phyloP scores from a whole-genome alignment of 441 rosid genomes.

The Populus hybrid region DNA sequence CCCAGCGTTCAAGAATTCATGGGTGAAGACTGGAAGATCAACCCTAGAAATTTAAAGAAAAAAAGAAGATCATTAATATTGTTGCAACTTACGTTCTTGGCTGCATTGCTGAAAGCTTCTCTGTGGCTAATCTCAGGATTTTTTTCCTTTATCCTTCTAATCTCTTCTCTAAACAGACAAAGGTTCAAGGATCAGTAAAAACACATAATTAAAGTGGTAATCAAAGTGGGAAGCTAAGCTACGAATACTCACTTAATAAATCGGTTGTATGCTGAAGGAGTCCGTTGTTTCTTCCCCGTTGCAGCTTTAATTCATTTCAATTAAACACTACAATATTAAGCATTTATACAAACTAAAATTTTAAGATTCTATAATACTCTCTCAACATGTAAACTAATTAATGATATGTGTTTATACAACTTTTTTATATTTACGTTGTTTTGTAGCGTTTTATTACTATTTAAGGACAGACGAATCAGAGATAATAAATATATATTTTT shows the following conservation, averaged over 20 bases:
- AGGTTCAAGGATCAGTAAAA: background rate
- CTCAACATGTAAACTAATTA: too few species aligned
- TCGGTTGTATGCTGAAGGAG: constrained; percentile 21
- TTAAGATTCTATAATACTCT: background rate
- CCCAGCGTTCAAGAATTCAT: background rate
- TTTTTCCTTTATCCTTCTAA: constrained; percentile 48
- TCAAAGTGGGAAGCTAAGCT: background rate
- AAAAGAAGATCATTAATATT: too few species aligned
- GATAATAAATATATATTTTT: too few species aligned
- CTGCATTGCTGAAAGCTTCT: constrained; percentile 55
- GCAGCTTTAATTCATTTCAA: constrained; percentile 7
- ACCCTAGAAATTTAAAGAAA: too few species aligned
- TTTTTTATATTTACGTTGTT: too few species aligned
- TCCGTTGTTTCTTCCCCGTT: constrained; percentile 17
- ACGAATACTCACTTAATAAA: constrained; percentile 19
- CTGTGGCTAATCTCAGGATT: constrained; percentile 51
- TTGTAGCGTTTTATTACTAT: too few species aligned
- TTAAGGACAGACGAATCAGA: too few species aligned
- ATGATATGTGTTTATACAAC: too few species aligned
- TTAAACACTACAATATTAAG: background rate
- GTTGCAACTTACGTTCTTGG: constrained; percentile 41
- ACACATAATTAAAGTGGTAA: background rate
- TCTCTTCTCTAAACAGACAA: constrained; percentile 36
- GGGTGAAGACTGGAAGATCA: too few species aligned
- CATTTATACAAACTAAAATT: background rate